Evolutionary conservation across 148 eudicot genomes (phyloP).

Genomic region (Diospyros kaki): DNA sequence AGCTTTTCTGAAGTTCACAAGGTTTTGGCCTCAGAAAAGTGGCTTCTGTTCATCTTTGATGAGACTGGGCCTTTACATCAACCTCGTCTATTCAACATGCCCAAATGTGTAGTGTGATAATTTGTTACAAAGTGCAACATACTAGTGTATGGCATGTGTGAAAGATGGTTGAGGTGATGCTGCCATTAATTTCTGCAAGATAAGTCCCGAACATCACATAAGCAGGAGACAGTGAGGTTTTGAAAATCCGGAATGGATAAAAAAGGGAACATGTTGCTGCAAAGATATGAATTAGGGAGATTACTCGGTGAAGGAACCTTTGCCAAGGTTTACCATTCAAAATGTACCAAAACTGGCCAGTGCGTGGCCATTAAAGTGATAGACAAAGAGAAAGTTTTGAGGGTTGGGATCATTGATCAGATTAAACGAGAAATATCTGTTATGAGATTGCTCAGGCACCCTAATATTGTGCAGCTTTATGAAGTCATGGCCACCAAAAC

Average conservation of each 20-base stretch:
- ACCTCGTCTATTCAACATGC: slow-evolving; percentile 11
- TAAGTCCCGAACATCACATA: not conserved
- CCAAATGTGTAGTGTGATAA: slow-evolving; percentile 10
- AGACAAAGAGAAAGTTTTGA: slow-evolving; percentile 8
- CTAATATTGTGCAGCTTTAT: slow-evolving; percentile 8
- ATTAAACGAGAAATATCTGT: slow-evolving; percentile 8
- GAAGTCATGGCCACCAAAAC: slow-evolving; percentile 12
- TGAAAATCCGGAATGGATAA: slow-evolving; percentile 2
- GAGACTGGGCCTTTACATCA: slow-evolving; percentile 6
- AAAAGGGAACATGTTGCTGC: not conserved
- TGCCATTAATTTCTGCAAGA: not conserved
- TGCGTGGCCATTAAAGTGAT: slow-evolving; percentile 8
- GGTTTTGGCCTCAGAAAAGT: not conserved
- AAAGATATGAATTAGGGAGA: slow-evolving; percentile 9
- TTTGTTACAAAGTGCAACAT: not conserved
- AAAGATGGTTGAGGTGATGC: slow-evolving; percentile 23
- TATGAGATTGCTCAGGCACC: slow-evolving; percentile 4
- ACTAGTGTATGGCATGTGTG: not conserved
- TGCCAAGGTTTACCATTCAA: slow-evolving; percentile 6
- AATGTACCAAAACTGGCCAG: not conserved
- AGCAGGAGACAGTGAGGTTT: slow-evolving; percentile 1
- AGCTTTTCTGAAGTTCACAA: slow-evolving; percentile 8
- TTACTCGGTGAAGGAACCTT: slow-evolving; percentile 10
- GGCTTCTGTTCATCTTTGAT: slow-evolving; percentile 11
- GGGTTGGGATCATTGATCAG: slow-evolving; percentile 9